These are phyloP conservation scores for Aspergillus texensis DNA, from an alignment of 2,329 filamentous ascomycete genomes.

Conservation along the genomic window DNA sequence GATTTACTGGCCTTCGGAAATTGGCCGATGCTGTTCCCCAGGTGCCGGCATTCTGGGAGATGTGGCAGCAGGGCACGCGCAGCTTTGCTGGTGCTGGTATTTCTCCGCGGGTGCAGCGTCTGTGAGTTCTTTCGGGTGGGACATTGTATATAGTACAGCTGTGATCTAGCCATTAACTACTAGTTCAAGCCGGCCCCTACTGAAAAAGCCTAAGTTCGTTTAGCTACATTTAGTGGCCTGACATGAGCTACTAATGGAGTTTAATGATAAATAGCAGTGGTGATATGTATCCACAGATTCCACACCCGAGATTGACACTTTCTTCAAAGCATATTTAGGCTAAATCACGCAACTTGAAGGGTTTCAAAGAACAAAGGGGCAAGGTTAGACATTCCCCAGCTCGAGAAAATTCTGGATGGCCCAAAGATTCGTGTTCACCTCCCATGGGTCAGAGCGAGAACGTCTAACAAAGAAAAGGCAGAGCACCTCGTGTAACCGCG, in stretches of 20 bases:
- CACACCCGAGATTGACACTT: fast-evolving
- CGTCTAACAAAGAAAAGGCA: neutral
- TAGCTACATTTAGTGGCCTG: neutral
- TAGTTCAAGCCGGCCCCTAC: neutral
- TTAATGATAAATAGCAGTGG: too few relatives aligned
- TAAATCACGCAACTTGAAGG: neutral
- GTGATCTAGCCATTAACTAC: neutral
- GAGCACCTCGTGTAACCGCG: neutral
- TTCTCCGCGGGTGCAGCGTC: neutral
- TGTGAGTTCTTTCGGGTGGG: conserved; percentile 12
- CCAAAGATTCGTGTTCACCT: neutral
- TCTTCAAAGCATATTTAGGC: neutral
- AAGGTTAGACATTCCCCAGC: neutral
- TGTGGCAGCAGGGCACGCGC: conserved; percentile 6
- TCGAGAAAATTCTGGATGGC: neutral
- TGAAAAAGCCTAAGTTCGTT: neutral
- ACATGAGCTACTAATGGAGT: neutral
- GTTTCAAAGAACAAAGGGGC: neutral
- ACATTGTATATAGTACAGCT: neutral
- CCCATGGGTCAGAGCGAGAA: neutral
- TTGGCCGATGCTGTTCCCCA: conserved; percentile 18
- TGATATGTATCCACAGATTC: neutral
- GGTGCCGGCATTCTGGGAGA: conserved; percentile 28
- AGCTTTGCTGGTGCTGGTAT: neutral
- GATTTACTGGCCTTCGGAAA: conserved; percentile 24